These are phyloP conservation scores for Lactifluus subvellereus DNA, from an alignment of 768 basidiomycete species.

Conservation along the genomic window DNA sequence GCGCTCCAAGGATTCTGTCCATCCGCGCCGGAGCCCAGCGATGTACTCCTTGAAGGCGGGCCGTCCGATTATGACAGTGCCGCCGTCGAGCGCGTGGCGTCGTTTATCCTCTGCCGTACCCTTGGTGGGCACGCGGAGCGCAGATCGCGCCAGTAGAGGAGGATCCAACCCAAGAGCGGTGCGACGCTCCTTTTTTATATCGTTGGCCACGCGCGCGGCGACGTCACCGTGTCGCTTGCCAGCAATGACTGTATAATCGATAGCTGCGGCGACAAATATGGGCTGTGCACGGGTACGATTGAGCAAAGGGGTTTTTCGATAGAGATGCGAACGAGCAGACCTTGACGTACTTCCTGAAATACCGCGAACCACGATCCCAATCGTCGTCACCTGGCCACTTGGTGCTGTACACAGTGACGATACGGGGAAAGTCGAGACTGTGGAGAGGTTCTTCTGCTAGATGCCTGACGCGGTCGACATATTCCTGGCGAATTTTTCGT, in stretches of 20 bases:
- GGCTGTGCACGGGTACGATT: slow-evolving; percentile 49
- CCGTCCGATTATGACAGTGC: slow-evolving; percentile 79
- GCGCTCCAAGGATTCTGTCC: slow-evolving; percentile 64
- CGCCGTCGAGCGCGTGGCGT: slow-evolving; percentile 68
- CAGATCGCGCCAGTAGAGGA: slow-evolving; percentile 31
- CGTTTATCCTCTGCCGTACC: slow-evolving; percentile 47
- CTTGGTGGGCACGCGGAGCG: slow-evolving; percentile 47
- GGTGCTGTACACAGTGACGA: slow-evolving; percentile 78
- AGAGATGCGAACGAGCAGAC: slow-evolving; percentile 40
- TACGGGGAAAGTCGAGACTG: slow-evolving; percentile 62
- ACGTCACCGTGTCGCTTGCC: slow-evolving; percentile 86
- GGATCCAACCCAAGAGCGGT: slow-evolving; percentile 57
- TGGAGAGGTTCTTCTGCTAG: slow-evolving; percentile 65
- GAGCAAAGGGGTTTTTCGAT: slow-evolving; percentile 10
- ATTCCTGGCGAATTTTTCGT: slow-evolving; percentile 67
- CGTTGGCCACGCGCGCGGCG: slow-evolving; percentile 65
- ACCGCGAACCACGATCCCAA: slow-evolving; percentile 71
- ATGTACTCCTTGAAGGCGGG: slow-evolving; percentile 94
- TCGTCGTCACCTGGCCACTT: slow-evolving; percentile 97
- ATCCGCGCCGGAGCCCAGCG: slow-evolving; percentile 79
- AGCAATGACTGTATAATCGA: slow-evolving; percentile 82
- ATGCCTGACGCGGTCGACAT: slow-evolving; percentile 72
- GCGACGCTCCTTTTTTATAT: slow-evolving; percentile 66
- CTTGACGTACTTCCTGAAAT: slow-evolving; percentile 98
- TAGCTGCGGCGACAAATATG: slow-evolving; percentile 85